These are phyloP conservation scores for Oenanthe sinensis DNA, from an alignment of 129 eudicot species.

Conservation along the genomic window DNA sequence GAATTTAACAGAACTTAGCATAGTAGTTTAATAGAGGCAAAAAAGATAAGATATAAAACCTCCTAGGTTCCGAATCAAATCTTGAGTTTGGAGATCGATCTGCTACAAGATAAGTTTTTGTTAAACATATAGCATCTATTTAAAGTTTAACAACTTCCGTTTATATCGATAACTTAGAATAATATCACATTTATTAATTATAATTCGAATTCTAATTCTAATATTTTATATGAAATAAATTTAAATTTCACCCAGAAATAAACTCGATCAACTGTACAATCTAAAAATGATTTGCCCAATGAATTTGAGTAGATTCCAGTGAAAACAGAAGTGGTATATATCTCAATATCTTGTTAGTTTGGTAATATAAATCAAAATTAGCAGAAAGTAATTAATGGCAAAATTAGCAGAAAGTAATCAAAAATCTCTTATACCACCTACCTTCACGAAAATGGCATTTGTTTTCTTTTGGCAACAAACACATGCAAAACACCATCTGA, in stretches of 20 bases:
- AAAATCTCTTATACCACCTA: background rate
- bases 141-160: no score
- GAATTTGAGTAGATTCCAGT: background rate
- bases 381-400: background rate
- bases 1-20: background rate
- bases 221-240: no score
- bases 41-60: no score
- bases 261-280: no score
- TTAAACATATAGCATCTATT: background rate
- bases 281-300: background rate
- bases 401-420: background rate
- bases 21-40: no score
- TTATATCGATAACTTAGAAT: no score
- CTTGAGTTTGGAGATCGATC: no score
- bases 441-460: background rate
- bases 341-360: background rate
- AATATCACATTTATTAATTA: no score
- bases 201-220: no score
- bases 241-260: no score
- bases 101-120: no score
- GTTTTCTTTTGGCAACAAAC: conserved; percentile 46
- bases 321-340: background rate
- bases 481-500: conserved; percentile 65
- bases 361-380: background rate
- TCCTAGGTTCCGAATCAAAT: no score